Percentiles rank a stretch among this genome's conserved stretches.
These are phyloP conservation scores for Asterella californica DNA, from an alignment of 225 moss, liverwort and hornwort species.

Conservation along the genomic window DNA sequence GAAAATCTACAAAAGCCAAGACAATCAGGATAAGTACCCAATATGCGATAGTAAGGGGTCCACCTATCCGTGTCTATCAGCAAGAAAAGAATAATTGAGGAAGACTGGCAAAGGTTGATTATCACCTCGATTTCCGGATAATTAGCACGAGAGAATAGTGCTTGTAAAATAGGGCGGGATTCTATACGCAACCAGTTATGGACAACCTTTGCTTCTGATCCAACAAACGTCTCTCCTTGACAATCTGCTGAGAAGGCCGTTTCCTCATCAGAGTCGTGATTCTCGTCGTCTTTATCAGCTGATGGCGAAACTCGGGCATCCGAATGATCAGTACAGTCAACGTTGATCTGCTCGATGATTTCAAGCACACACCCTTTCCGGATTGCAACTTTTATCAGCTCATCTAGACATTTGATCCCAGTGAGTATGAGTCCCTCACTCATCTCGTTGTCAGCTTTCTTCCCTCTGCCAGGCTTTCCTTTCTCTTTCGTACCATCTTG, in stretches of 20 bases:
- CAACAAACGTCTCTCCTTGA: slow-evolving; percentile 37
- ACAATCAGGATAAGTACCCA: neutral
- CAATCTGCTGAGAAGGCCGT: slow-evolving; percentile 23
- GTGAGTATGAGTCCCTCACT: slow-evolving; percentile 55
- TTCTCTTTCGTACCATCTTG: slow-evolving; percentile 51
- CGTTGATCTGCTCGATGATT: slow-evolving; percentile 51
- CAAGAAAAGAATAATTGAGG: neutral
- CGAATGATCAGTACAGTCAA: slow-evolving; percentile 32
- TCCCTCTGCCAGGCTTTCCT: slow-evolving; percentile 50
- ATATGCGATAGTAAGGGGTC: neutral
- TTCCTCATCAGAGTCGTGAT: slow-evolving; percentile 41
- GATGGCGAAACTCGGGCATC: neutral
- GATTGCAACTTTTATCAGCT: slow-evolving; percentile 55
- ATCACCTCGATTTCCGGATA: slow-evolving; percentile 60
- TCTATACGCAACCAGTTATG: slow-evolving; percentile 62
- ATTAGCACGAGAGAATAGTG: slow-evolving; percentile 44
- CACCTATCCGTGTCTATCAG: neutral
- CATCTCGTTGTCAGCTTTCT: slow-evolving; percentile 48
- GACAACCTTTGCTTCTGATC: slow-evolving; percentile 55
- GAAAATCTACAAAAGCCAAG: slow-evolving; percentile 42
- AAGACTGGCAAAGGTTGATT: neutral
- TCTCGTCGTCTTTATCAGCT: slow-evolving; percentile 31
- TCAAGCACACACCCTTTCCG: slow-evolving; percentile 50
- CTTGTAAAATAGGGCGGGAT: slow-evolving; percentile 55
- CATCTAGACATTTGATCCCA: slow-evolving; percentile 69